These are phyloP conservation scores for Pseudoscleropodium purum DNA, from an alignment of 225 moss, liverwort and hornwort genomes.

Conservation along the genomic window DNA sequence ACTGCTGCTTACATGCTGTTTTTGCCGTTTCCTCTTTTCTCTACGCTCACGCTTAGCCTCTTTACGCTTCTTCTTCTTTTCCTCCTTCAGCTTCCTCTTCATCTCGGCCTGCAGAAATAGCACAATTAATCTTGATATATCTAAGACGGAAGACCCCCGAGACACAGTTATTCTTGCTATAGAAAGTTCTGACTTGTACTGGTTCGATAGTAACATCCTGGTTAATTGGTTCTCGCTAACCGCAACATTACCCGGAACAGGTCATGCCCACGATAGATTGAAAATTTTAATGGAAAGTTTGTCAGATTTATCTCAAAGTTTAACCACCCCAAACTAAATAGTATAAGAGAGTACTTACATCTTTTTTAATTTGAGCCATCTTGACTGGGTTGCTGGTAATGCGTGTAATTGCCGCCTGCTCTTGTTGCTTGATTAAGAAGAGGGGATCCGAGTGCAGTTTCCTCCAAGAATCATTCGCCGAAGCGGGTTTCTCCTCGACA, in stretches of 20 bases:
- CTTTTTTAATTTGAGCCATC: constrained; percentile 63
- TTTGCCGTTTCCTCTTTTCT: constrained; percentile 42
- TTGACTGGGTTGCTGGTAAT: constrained; percentile 96
- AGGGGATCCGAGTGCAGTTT: constrained; percentile 95
- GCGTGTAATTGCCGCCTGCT: constrained; percentile 74
- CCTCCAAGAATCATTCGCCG: constrained; percentile 97
- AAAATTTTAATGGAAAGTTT: not conserved
- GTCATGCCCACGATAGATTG: not conserved
- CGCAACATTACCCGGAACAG: not conserved
- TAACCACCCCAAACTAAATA: not conserved
- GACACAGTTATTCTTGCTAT: not conserved
- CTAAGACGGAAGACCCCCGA: not conserved
- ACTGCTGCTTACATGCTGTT: constrained; percentile 18
- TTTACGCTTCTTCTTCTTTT: constrained; percentile 38
- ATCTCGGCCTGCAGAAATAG: constrained; percentile 35
- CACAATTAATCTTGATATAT: not conserved
- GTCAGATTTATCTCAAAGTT: not conserved
- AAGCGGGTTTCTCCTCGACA: constrained; percentile 54
- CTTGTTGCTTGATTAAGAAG: constrained; percentile 85
- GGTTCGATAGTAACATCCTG: not conserved
- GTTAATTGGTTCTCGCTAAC: not conserved
- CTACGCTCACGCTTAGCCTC: constrained; percentile 37
- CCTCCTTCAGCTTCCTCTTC: constrained; percentile 55
- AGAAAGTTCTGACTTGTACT: not conserved
- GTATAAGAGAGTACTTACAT: constrained; percentile 11